These are phyloP conservation scores for Yarrowia porcina DNA, from an alignment of 805 yeast species.

Conservation along the genomic window DNA sequence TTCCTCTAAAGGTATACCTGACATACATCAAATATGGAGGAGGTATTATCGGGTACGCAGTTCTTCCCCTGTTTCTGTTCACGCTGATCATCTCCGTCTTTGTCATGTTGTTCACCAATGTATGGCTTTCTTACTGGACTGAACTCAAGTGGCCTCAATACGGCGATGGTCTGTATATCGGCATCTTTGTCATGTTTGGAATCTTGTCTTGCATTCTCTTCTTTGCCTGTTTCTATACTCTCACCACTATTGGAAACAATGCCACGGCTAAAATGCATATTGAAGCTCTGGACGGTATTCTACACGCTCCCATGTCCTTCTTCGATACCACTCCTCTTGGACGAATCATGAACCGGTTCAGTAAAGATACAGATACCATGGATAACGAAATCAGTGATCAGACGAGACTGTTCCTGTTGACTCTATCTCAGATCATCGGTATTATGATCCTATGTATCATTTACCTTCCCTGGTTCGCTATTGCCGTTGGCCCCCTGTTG, in stretches of 20 bases:
- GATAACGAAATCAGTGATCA: conserved; percentile 65
- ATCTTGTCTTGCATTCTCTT: conserved; percentile 49
- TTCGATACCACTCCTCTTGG: conserved; percentile 82
- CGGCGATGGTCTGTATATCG: conserved; percentile 55
- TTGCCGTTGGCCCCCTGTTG: conserved; percentile 54
- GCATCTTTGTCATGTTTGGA: conserved; percentile 48
- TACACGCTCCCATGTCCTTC: conserved; percentile 72
- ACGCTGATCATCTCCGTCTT: conserved; percentile 45
- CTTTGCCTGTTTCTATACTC: conserved; percentile 42
- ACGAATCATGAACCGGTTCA: conserved; percentile 70
- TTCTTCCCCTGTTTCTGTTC: conserved; percentile 38
- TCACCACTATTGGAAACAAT: conserved; percentile 44
- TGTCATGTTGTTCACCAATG: conserved; percentile 56
- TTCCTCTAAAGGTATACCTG: conserved; percentile 45
- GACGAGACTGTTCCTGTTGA: conserved; percentile 52
- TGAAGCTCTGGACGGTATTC: conserved; percentile 50
- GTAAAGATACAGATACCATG: conserved; percentile 73
- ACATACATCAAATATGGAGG: conserved; percentile 55
- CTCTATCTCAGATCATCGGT: conserved; percentile 52
- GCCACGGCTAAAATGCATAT: conserved; percentile 58
- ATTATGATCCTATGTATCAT: conserved; percentile 56
- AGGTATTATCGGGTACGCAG: conserved; percentile 42
- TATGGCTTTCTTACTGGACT: conserved; percentile 75
- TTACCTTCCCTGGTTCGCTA: conserved; percentile 66
- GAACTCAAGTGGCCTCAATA: conserved; percentile 45